These are phyloP conservation scores for Yamagishiella unicocca DNA, from an alignment of 139 green algal genomes.

Conservation along the genomic window DNA sequence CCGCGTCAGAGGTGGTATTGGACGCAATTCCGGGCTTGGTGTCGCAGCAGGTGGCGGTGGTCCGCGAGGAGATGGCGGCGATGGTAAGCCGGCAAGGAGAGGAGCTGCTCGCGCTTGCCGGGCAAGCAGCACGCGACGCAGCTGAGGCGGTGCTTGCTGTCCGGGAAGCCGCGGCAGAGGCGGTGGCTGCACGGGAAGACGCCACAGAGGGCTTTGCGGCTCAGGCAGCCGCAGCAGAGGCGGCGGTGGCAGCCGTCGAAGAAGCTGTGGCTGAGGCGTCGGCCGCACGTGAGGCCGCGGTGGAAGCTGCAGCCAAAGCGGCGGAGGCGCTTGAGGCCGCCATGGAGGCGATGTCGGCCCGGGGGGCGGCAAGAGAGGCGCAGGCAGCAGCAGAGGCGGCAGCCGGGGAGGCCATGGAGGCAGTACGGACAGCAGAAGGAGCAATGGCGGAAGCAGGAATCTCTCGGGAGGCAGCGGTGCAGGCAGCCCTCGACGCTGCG, in stretches of 20 bases:
- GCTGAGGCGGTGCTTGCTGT: slow-evolving; percentile 20
- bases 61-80: background rate
- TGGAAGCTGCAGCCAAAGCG: background rate
- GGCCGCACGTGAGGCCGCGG: background rate
- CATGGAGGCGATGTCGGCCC: too few relatives aligned
- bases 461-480: background rate
- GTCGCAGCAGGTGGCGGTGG: background rate
- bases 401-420: background rate
- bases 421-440: too few relatives aligned
- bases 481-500: too few relatives aligned
- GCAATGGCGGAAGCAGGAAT: too few relatives aligned
- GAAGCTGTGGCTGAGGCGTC: background rate
- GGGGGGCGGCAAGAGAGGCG: too few relatives aligned
- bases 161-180: background rate
- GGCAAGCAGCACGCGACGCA: background rate
- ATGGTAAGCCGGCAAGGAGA: background rate
- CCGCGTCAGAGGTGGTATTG: slow-evolving; percentile 24
- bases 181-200: background rate
- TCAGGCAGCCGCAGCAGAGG: background rate
- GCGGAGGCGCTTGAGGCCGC: background rate
- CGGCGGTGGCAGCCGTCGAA: background rate
- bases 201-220: background rate
- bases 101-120: background rate
- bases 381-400: background rate
- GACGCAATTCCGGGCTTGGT: slow-evolving; percentile 32